Evolutionary conservation across 2,329 filamentous ascomycete species (phyloP), one percentile per base, ranked within the genome.

Genomic region (Lizonia empirigonia): DNA sequence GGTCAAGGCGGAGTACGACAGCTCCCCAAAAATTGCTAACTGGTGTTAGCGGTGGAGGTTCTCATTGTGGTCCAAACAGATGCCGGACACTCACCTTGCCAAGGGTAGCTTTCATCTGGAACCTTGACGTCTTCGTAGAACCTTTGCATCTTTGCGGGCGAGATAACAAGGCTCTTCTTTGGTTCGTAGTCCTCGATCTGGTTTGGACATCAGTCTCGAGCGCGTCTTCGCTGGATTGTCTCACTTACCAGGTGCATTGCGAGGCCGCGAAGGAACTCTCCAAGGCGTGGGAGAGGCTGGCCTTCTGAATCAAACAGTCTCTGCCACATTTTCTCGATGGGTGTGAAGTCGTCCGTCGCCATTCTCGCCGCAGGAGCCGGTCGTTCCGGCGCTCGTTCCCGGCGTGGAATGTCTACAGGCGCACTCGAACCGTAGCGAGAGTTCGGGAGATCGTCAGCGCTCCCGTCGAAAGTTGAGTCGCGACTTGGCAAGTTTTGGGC

Each of bases 271-370:
- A 95, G 75, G 30, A 94, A 85, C 58, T 91, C 83, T 0, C 83
- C 82, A 13, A 93, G 78, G 42, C 89, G 80, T 38, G 79, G 72
- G 0, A 90, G 92, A 1, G 89, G 84, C 48, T 82, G 80, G 0
- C 86, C 88, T 22, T 85, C 78, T 2, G 79, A 76, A 37, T 88
- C 85, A 66, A 95, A 95, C 2, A 96, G 71, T 8, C 78, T 79
- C 5, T 89, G 88, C 91, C 91, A 96, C 66, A 86, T 86, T 66
- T 82, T 83, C 68, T 92, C 89, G 33, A 74, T 72, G 12, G 72
- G 70, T n/a, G 70, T 72, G 27, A 68, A 71, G 30, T 72, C 69
- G 23, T 73, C 72, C 20, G 67, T 68, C 13, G 63, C 59, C 59
- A 72, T 70, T 40, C 69, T 66, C 27, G 53, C 45, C 2, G 63